phyloP scores from a whole-genome alignment of 169 alveolate genomes.

The Perkinsus marinus region DNA sequence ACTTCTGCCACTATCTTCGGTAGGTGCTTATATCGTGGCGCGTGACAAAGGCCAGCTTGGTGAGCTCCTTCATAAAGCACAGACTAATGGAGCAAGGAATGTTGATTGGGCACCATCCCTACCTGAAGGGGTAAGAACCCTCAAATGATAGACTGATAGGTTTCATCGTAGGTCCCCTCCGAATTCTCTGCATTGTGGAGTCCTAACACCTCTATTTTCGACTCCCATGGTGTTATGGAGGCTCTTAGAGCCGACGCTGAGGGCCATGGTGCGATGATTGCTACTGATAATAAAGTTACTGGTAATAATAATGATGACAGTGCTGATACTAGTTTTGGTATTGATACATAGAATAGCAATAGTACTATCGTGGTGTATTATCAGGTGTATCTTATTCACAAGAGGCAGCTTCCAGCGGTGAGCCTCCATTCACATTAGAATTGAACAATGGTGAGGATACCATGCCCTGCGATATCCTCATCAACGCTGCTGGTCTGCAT shows the following conservation, averaged over 20 bases:
- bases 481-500: neutral
- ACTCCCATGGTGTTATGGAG: neutral
- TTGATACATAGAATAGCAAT: neutral
- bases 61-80: neutral
- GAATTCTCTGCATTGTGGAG: neutral
- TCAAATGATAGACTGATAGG: neutral
- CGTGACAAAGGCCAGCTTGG: neutral
- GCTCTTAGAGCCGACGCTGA: neutral
- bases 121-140: neutral
- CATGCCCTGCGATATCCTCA: neutral
- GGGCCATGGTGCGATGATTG: neutral
- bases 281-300: neutral
- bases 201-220: neutral
- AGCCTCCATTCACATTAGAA: neutral
- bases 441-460: neutral
- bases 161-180: neutral
- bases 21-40: neutral
- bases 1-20: too few species aligned
- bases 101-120: neutral
- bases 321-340: neutral
- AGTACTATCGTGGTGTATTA: neutral
- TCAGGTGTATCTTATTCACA: neutral
- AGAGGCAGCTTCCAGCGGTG: neutral
- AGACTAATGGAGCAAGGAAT: neutral
- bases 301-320: neutral